phyloP scores from a whole-genome alignment of 257 asterid genomes.

The Solanum habrochaites region DNA sequence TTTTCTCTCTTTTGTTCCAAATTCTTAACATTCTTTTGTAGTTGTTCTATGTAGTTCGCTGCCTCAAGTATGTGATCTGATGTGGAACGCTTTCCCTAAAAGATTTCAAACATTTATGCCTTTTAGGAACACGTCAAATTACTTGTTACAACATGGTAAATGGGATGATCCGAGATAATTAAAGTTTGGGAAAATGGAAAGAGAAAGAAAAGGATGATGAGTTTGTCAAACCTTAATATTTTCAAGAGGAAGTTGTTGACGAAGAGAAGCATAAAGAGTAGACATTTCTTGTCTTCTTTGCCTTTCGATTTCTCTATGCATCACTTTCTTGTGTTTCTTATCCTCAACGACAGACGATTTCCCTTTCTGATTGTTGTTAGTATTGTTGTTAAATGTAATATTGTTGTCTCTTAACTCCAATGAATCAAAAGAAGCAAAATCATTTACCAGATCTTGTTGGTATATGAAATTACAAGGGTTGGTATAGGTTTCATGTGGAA shows the following conservation, averaged over 20 bases:
- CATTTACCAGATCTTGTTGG: neutral
- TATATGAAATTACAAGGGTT: neutral
- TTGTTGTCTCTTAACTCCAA: neutral
- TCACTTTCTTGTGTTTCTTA: constrained; percentile 10
- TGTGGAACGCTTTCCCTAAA: constrained; percentile 36
- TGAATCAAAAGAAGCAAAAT: neutral
- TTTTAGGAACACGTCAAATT: neutral
- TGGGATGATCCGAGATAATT: neutral
- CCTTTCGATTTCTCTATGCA: constrained; percentile 38
- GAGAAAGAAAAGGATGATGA: neutral
- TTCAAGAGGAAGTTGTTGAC: constrained; percentile 41
- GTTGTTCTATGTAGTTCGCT: constrained; percentile 16
- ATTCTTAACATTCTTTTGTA: constrained; percentile 21
- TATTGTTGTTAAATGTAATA: neutral
- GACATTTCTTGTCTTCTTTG: constrained; percentile 59
- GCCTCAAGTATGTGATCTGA: constrained; percentile 41
- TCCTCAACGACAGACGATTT: neutral
- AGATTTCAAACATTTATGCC: neutral
- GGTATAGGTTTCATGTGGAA: neutral
- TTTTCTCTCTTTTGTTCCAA: constrained; percentile 12
- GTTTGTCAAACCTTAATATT: constrained; percentile 32
- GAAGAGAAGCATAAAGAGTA: constrained; percentile 30
- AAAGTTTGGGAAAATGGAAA: neutral
- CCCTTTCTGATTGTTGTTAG: neutral
- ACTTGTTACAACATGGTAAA: neutral